Evolutionary conservation across 345 rosid genomes (phyloP), one percentile per base, ranked within the genome.

Genomic region (Eucalyptus pumila): DNA sequence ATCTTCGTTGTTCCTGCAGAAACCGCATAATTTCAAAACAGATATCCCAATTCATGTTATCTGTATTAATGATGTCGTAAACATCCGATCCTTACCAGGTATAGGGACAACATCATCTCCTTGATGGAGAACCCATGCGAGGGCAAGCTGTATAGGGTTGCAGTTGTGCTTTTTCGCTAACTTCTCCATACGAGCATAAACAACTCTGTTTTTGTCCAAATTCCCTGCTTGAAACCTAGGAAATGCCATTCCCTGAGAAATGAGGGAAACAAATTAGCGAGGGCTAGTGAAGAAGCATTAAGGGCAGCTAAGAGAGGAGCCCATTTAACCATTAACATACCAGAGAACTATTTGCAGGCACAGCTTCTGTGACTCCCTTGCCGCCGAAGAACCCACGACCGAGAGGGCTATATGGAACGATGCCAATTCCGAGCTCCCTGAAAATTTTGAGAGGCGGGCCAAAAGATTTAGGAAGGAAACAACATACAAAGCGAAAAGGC

Each of bases 101-200:
- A 92, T 92, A 7, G 94, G 94, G 4, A 81, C 92, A n/a, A 94
- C 91, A 86, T 93, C 93, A 50, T 91, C 90, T 24, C 94, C 93
- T 87, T 91, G 94, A 44, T 91, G 91, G 49, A 92, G 93, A 86
- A 93, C 69, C 94, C 95, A 92, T 1, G 93, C 90, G 56, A 94
- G 93, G 14, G 94, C 93, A 24, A 93, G 93, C 87, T 93, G 94
- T 60, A 89, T 88, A n/a, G 95, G 87, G 34, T 34, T 87, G 87
- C 94, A 94, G 72, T 81, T 86, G 42, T 89, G 86, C 87, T 91
- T 91, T 23, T 48, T 14, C 7, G 94, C 93, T 60, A 93, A 48
- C 34, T 90, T 87, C 87, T 91, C 89, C 10, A 92, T 8, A 47
- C 92, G 40, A 37, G 52, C n/a, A 45, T 93, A 92, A 8, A 94